Evolutionary conservation across 768 basidiomycete genomes (phyloP).

Genomic region (Flagelloscypha sp.): DNA sequence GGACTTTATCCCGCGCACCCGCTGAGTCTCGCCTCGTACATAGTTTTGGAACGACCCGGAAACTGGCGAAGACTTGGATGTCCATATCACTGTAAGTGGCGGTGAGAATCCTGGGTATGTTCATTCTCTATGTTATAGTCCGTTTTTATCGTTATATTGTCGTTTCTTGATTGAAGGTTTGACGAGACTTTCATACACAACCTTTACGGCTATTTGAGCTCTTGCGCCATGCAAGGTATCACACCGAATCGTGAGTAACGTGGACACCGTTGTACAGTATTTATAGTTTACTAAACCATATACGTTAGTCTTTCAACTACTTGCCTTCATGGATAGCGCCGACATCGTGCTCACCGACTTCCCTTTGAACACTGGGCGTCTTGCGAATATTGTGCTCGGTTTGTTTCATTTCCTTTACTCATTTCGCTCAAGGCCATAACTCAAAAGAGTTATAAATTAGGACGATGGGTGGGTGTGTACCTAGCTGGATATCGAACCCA

Average conservation of each 20-base stretch:
- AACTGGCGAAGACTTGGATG: slow-evolving; percentile 16
- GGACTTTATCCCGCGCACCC: not conserved
- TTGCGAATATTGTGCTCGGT: slow-evolving; percentile 17
- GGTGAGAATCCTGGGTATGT: slow-evolving; percentile 16
- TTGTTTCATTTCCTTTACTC: too few relatives aligned
- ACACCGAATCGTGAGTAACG: slow-evolving; percentile 15
- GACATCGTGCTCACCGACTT: slow-evolving; percentile 18
- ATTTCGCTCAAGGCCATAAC: too few relatives aligned
- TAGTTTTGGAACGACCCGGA: slow-evolving; percentile 19
- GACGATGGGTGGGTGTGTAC: slow-evolving; percentile 16
- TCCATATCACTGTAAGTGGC: slow-evolving; percentile 17
- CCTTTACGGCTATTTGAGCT: slow-evolving; percentile 18
- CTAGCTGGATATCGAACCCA: slow-evolving; percentile 17
- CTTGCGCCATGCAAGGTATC: slow-evolving; percentile 15
- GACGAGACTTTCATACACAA: slow-evolving; percentile 20
- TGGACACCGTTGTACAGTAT: too few relatives aligned
- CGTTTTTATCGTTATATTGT: too few relatives aligned
- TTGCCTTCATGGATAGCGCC: slow-evolving; percentile 18
- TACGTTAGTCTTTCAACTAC: slow-evolving; percentile 21
- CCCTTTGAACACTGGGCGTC: slow-evolving; percentile 14
- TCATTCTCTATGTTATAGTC: not conserved
- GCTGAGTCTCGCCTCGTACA: too few relatives aligned
- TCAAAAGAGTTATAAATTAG: too few relatives aligned
- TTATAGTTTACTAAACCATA: too few relatives aligned
- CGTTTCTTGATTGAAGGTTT: slow-evolving; percentile 9